Conservation (phyloP, 345 rosid genomes). For the Syzygium grande region DNA sequence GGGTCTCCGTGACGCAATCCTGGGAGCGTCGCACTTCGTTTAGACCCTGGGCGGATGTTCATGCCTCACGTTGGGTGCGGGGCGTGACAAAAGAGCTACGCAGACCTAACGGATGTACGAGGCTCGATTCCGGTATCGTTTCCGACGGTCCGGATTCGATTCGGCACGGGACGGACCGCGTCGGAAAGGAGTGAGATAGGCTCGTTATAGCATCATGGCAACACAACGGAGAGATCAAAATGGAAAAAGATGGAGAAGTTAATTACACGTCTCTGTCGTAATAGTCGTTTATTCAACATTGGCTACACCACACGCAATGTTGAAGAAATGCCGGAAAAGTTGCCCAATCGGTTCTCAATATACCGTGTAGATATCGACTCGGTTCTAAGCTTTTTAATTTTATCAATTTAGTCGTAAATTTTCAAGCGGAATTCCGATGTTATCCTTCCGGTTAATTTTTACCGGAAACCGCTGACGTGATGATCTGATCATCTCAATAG, state of each 20-base stretch:
- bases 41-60: too few species aligned
- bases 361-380: too few species aligned
- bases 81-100: too few species aligned
- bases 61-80: too few species aligned
- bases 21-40: too few species aligned
- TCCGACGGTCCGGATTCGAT: not conserved
- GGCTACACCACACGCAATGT: not conserved
- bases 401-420: not conserved
- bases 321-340: not conserved
- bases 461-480: not conserved
- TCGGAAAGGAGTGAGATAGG: not conserved
- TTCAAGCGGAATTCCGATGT: not conserved
- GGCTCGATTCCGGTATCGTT: not conserved
- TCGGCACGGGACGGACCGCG: not conserved
- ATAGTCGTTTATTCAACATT: not conserved
- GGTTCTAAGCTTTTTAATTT: not conserved
- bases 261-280: too few species aligned
- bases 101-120: not conserved
- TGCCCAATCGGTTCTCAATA: not conserved
- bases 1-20: too few species aligned
- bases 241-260: not conserved
- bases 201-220: not conserved
- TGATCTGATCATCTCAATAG: rapidly evolving
- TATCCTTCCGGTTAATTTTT: not conserved
- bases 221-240: not conserved